Evolutionary conservation across 2,329 filamentous ascomycete species (phyloP), one percentile per base, ranked within the genome.

Genomic region (Chalaropsis thielavioides): DNA sequence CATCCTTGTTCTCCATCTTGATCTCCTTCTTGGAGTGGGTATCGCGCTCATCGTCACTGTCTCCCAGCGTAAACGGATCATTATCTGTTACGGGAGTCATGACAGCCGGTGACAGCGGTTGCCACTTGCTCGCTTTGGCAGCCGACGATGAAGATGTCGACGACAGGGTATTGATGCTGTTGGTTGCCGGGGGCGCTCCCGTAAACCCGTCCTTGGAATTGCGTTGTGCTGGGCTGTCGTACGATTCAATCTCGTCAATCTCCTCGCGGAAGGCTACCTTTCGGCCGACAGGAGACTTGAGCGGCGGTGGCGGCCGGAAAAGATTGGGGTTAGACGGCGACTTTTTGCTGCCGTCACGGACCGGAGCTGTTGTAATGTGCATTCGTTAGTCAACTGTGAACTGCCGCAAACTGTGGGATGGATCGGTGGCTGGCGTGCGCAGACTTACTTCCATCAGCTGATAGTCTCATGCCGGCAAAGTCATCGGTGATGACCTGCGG

Each of bases 31-130:
- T 76, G 62, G 60, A 66, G 64, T 60, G 58, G 61, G 62, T 76
- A 77, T 82, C 80, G 76, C 91, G 94, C 75, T 99, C 94, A 69
- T 96, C 92, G 70, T 97, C 92, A 71, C 90, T 95, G 70, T 97
- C 92, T 4, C 94, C 94, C 15, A 99, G 81, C 71, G 91, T 96
- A 76, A 99, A 99, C 0, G 94, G 94, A 72, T 99, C 94, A 71
- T 96, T 92, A 70, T 97, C 91, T 19, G 63, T 68, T 62, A 70
- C 69, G 22, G 69, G 69, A 46, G 66, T 70, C 38, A 64, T 61
- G 44, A 91, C 89, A 15, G 96, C 85, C 0, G 87, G 82, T 13
- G 92, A 90, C 70, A 99, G 78, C 10, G 94, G 92, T 75, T 99
- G 92, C 94, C 94, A 99, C 78, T 99, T 99, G 81, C 92, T 96